Base-by-base conservation (phyloP, 2,329 filamentous ascomycete genomes). In the Aschersonia sp. region DNA sequence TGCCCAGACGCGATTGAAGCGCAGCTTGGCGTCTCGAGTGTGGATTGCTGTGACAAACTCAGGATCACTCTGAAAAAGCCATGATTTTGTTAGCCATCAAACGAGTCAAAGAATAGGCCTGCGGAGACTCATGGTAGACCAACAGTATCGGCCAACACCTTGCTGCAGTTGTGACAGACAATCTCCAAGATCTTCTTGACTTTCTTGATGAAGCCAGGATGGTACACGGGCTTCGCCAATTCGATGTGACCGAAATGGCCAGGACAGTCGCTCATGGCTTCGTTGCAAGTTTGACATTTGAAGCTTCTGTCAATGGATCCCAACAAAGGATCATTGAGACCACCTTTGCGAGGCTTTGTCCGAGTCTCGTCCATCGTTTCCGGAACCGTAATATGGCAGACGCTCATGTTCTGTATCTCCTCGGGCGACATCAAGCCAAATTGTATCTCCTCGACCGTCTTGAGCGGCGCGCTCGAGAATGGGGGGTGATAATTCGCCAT, bases 181-280 rank as follows among this genome's bases (percentile, higher is more conserved):
- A 89, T 92, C 77, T 98, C 94, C 66, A 98, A 75, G 59, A 99
- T 80, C 75, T 97, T 98, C 77, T 99, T 98, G 70, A 95, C 89
- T 74, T 97, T 97, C 67, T 87, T 94, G 71, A 99, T 85, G 69
- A 96, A 99, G 60, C 92, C 92, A 73, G 75, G 71, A 59, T 99
- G 92, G 67, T 85, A 99, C 58, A 98, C 92, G 48, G 94, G 92
- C 63, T 88, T 89, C 42, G 92, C 89, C 56, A 99, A 77, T 70
- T 98, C 94, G 59, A 98, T 98, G 68, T 98, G 94, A 54, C 92
- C 92, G 64, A 98, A 99, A 65, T 99, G 92, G 51, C 92, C 92
- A 51, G 92, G 91, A 65, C 92, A 99, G 64, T 95, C 88, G 54
- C 85, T 83, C 78, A 96, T 95, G 61, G 86, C 84, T 69, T 98